A percentile compares a stretch with the other conserved stretches of the same genome.
These are phyloP conservation scores for Cercospora brassicicola DNA, from an alignment of 2,329 filamentous ascomycete genomes.

Conservation along the genomic window DNA sequence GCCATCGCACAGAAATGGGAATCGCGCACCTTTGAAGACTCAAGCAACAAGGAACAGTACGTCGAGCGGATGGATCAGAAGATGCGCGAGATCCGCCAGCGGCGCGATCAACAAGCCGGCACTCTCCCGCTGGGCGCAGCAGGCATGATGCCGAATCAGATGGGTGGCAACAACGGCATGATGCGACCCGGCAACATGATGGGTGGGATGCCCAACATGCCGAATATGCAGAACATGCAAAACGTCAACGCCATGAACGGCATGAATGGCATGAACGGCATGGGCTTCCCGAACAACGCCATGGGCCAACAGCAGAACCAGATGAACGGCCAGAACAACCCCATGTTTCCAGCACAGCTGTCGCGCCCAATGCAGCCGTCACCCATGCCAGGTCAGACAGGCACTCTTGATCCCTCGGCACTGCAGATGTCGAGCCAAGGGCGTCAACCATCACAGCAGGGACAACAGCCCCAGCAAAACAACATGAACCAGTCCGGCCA, in stretches of 20 bases:
- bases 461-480: constrained; percentile 21
- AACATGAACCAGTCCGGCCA: constrained; percentile 23
- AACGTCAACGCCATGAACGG: constrained; percentile 23
- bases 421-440: constrained; percentile 25
- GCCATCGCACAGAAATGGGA: constrained; percentile 34
- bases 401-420: constrained; percentile 30
- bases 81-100: constrained; percentile 30
- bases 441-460: constrained; percentile 27
- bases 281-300: constrained; percentile 20
- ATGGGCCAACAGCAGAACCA: constrained; percentile 26
- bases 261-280: constrained; percentile 28
- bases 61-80: constrained; percentile 31
- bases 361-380: constrained; percentile 36
- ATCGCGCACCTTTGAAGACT: constrained; percentile 26
- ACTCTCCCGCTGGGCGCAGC: constrained; percentile 19
- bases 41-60: constrained; percentile 34
- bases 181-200: constrained; percentile 36
- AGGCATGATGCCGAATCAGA: constrained; percentile 18
- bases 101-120: constrained; percentile 24
- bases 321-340: constrained; percentile 28
- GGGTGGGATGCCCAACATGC: constrained; percentile 28
- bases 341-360: constrained; percentile 31
- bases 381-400: constrained; percentile 26
- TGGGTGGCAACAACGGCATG: constrained; percentile 20
- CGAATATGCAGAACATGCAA: constrained; percentile 38